phyloP scores from a whole-genome alignment of 495 filamentous ascomycete species.

The Daldinia bambusicola region DNA sequence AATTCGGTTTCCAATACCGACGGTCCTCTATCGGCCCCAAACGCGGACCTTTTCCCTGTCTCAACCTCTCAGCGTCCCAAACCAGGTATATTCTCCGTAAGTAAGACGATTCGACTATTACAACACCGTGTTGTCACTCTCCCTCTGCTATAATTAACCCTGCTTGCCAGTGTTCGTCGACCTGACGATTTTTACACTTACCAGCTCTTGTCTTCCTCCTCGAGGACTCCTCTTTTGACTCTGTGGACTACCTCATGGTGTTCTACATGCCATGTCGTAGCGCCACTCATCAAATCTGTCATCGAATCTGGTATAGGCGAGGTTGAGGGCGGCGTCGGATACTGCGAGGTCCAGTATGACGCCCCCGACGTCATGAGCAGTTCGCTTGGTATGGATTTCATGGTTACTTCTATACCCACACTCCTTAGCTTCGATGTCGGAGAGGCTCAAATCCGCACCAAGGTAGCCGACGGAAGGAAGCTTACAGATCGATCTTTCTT shows the following conservation, averaged over 20 bases:
- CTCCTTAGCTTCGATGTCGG: conserved; percentile 71
- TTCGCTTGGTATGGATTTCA: conserved; percentile 64
- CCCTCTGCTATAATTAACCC: conserved; percentile 3
- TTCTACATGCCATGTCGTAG: conserved; percentile 65
- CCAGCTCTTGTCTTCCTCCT: conserved; percentile 66
- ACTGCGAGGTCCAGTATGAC: conserved; percentile 71
- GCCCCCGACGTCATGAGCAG: conserved; percentile 64
- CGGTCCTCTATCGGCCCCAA: not conserved
- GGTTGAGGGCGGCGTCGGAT: conserved; percentile 67
- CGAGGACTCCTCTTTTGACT: conserved; percentile 69
- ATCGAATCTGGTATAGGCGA: conserved; percentile 69
- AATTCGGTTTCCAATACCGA: not conserved
- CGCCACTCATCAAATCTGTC: conserved; percentile 62
- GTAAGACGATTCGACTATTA: conserved; percentile 33
- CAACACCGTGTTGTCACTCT: not conserved
- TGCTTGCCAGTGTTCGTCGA: conserved; percentile 61
- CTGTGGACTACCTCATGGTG: conserved; percentile 77
- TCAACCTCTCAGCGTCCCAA: conserved; percentile 43
- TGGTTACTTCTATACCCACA: conserved; percentile 74
- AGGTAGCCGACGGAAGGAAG: conserved; percentile 62
- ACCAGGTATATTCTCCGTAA: conserved; percentile 61
- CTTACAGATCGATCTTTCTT: conserved; percentile 66
- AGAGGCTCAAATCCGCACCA: conserved; percentile 65
- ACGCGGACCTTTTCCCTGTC: conserved; percentile 48
- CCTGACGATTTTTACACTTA: conserved; percentile 70